phyloP scores from a whole-genome alignment of 2,329 filamentous ascomycete genomes.

The Colletotrichum camelliae region DNA sequence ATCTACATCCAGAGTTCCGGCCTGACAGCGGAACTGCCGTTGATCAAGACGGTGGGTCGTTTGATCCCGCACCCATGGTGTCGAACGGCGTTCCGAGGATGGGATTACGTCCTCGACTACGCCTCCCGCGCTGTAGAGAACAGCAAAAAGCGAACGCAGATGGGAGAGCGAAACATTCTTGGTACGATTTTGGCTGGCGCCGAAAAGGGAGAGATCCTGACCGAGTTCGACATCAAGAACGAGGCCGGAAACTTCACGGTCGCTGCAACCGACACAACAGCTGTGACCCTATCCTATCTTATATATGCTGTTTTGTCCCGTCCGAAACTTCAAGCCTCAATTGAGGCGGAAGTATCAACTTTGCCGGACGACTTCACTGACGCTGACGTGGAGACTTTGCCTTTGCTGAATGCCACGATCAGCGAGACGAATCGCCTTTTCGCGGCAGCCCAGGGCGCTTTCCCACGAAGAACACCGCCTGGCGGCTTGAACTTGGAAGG shows the following conservation, averaged over 20 bases:
- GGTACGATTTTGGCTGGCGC: not conserved
- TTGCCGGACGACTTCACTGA: conserved; percentile 29
- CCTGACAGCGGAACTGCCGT: not conserved
- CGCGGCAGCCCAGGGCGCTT: conserved; percentile 39
- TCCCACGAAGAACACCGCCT: conserved; percentile 44
- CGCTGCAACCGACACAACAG: conserved; percentile 58
- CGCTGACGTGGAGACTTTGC: conserved; percentile 38
- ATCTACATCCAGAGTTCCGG: not conserved
- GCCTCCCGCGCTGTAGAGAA: not conserved
- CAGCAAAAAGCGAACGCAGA: not conserved
- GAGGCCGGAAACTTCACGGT: conserved; percentile 22
- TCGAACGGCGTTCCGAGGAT: not conserved
- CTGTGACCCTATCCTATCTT: conserved; percentile 53
- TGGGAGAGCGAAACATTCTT: not conserved
- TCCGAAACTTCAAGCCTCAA: conserved; percentile 30
- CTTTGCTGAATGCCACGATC: conserved; percentile 46
- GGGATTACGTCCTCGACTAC: conserved; percentile 11
- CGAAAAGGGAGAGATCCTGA: not conserved
- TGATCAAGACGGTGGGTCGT: not conserved
- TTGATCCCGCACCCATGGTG: not conserved
- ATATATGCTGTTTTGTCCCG: conserved; percentile 41
- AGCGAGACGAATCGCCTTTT: conserved; percentile 51
- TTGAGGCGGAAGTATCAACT: conserved; percentile 38
- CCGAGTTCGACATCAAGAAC: not conserved
- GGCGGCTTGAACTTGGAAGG: conserved; percentile 43